A percentile compares a stretch with the other conserved stretches of the same genome.
Evolutionary conservation across 2,329 filamentous ascomycete species (phyloP).

Genomic region (Colletotrichum ledebouriae): DNA sequence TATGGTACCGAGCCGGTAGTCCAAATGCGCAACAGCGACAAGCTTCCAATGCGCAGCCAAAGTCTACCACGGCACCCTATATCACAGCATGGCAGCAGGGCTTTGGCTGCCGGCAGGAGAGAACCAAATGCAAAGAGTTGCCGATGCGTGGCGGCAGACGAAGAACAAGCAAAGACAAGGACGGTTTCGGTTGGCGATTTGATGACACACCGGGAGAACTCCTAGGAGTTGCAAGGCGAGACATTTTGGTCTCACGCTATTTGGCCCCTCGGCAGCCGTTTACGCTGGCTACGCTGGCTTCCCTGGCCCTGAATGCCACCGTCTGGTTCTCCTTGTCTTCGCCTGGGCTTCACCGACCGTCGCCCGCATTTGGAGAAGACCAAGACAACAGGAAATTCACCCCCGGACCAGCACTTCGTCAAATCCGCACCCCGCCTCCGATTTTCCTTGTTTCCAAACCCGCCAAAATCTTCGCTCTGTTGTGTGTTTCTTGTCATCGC

Average conservation of each 20-base stretch:
- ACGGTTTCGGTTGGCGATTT: conserved; percentile 33
- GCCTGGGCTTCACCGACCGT: conserved; percentile 28
- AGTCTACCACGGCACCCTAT: conserved; percentile 20
- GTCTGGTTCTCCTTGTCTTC: conserved; percentile 26
- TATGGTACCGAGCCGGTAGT: not conserved
- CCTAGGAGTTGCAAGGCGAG: conserved; percentile 33
- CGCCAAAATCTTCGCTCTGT: conserved; percentile 33
- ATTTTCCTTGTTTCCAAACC: conserved; percentile 37
- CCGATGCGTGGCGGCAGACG: conserved; percentile 12
- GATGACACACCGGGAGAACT: conserved; percentile 17
- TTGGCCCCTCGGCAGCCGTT: not conserved
- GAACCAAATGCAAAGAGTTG: conserved; percentile 1
- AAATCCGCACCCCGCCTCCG: conserved; percentile 40
- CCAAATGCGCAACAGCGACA: not conserved
- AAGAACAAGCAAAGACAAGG: conserved; percentile 27
- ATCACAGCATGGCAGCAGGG: not conserved
- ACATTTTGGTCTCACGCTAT: conserved; percentile 34
- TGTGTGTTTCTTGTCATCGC: conserved; percentile 33
- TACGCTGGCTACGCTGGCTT: not conserved
- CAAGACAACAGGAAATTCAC: conserved; percentile 19
- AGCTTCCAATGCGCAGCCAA: conserved; percentile 27
- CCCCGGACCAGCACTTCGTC: conserved; percentile 37
- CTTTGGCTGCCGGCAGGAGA: not conserved
- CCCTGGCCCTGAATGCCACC: not conserved
- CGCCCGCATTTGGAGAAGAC: conserved; percentile 39